Percentiles rank a stretch among this genome's conserved stretches.
phyloP scores from a whole-genome alignment of 176 grass and related monocot species.

The Secale cereale region DNA sequence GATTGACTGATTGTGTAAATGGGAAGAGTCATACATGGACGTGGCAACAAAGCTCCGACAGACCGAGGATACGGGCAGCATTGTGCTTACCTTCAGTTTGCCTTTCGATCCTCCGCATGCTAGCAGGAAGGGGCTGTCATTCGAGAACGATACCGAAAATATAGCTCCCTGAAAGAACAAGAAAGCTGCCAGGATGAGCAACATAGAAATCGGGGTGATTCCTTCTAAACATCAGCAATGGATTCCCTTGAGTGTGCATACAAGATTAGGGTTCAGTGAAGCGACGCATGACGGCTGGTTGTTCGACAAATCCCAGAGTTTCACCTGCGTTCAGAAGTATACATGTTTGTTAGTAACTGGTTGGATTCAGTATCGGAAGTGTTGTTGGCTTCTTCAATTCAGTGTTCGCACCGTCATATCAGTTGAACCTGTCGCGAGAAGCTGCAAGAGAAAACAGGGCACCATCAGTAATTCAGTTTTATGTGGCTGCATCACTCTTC shows the following conservation, averaged over 20 bases:
- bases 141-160: constrained; percentile 57
- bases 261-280: constrained; percentile 52
- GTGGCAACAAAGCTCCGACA: neutral
- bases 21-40: neutral
- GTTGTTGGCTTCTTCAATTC: neutral
- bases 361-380: neutral
- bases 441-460: constrained; percentile 26
- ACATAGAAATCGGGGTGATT: neutral
- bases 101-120: constrained; percentile 75
- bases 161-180: constrained; percentile 53
- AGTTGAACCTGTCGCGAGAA: constrained; percentile 55
- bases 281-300: constrained; percentile 53
- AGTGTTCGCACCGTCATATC: constrained; percentile 57
- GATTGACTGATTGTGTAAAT: neutral
- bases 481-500: neutral
- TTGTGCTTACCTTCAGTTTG: constrained; percentile 45
- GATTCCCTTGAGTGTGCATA: constrained; percentile 14
- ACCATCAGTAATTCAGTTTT: neutral
- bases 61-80: neutral
- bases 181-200: neutral
- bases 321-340: constrained; percentile 41
- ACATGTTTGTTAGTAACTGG: neutral
- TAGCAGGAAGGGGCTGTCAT: constrained; percentile 58
- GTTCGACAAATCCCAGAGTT: constrained; percentile 69
- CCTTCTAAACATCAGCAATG: neutral